These are phyloP conservation scores for Catharanthus roseus DNA, from an alignment of 257 asterid species.

Conservation along the genomic window DNA sequence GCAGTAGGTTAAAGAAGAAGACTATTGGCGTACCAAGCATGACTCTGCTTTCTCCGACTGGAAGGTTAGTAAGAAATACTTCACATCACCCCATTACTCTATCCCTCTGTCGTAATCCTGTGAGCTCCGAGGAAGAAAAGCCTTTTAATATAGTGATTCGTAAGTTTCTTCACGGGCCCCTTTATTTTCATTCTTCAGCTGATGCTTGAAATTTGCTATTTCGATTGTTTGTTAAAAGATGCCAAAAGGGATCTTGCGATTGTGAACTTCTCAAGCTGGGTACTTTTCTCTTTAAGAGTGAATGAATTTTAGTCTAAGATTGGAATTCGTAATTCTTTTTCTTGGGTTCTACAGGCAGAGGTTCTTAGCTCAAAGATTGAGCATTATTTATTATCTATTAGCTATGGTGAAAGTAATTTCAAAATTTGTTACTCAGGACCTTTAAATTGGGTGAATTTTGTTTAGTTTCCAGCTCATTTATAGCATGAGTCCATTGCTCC, in stretches of 20 bases:
- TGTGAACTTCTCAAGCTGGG: background rate
- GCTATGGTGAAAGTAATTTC: too few species aligned
- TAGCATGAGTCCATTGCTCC: too few species aligned
- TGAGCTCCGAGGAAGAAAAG: background rate
- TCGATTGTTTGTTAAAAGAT: background rate
- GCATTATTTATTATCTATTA: too few species aligned
- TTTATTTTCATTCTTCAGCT: background rate
- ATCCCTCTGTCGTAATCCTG: too few species aligned
- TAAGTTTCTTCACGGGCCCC: background rate
- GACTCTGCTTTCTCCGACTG: constrained; percentile 80
- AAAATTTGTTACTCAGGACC: too few species aligned
- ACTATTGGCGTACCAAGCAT: constrained; percentile 61
- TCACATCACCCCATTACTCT: too few species aligned
- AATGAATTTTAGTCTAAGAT: background rate
- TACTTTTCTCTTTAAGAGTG: too few species aligned
- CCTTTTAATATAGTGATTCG: too few species aligned
- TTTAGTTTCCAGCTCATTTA: too few species aligned
- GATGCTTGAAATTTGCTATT: background rate
- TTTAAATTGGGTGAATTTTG: too few species aligned
- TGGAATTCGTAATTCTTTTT: background rate
- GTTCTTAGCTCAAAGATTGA: background rate
- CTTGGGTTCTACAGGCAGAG: background rate
- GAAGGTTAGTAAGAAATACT: constrained; percentile 61
- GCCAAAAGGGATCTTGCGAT: background rate
- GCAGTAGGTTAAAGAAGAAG: constrained; percentile 54